These are phyloP conservation scores for Blepharisma japonicum DNA, from an alignment of 73 alveolate species.

Conservation along the genomic window DNA sequence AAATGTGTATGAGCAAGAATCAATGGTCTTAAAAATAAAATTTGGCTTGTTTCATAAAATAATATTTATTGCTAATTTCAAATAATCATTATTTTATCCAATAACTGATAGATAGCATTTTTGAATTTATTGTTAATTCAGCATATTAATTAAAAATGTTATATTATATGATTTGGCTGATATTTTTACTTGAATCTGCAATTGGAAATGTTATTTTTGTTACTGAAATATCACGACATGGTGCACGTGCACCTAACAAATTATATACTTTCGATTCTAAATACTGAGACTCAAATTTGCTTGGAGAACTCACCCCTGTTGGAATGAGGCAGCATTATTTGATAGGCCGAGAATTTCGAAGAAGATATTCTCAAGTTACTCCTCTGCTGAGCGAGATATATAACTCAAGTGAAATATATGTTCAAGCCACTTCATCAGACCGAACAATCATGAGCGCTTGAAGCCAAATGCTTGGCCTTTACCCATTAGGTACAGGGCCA, in stretches of 20 bases:
- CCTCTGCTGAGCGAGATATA: conserved; percentile 36
- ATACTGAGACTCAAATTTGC: conserved; percentile 42
- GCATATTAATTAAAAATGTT: too few relatives aligned
- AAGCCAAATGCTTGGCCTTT: conserved; percentile 60
- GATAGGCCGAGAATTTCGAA: conserved; percentile 45
- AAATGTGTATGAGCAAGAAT: too few relatives aligned
- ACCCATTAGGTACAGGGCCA: conserved; percentile 44
- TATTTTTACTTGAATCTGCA: too few relatives aligned
- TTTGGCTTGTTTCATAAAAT: too few relatives aligned
- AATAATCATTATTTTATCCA: too few relatives aligned
- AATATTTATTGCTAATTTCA: too few relatives aligned
- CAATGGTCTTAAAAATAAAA: too few relatives aligned
- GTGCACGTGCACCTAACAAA: conserved; percentile 63
- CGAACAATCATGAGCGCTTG: conserved; percentile 57
- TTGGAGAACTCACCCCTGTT: conserved; percentile 51
- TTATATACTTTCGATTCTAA: conserved; percentile 25
- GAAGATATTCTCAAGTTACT: conserved; percentile 42
- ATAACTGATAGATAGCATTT: too few relatives aligned
- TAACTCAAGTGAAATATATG: conserved; percentile 56
- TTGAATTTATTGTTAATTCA: too few relatives aligned
- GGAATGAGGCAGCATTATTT: conserved; percentile 60
- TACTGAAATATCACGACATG: conserved; percentile 40
- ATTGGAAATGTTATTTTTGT: too few relatives aligned
- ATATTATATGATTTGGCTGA: too few relatives aligned
- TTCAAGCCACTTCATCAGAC: conserved; percentile 54